A percentile compares a stretch with the other conserved stretches of the same genome.
Conservation (phyloP, 2,329 filamentous ascomycete genomes). For the Clonostachys byssicola region DNA sequence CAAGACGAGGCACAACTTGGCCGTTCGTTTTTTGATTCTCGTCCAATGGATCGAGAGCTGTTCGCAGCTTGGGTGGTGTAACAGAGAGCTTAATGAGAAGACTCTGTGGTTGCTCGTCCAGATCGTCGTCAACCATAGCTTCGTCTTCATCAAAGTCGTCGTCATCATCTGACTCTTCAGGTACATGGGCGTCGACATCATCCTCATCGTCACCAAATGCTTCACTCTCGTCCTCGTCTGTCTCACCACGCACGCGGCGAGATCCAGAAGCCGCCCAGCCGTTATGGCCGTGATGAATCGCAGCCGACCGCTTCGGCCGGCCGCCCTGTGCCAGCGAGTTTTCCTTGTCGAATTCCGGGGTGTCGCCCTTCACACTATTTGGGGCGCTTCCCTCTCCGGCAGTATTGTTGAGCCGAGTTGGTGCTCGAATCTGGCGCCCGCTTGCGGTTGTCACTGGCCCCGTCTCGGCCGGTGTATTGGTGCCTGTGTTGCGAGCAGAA, state of each 20-base stretch:
- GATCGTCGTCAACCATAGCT: conserved; percentile 48
- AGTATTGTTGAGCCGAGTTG: conserved; percentile 62
- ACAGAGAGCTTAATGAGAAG: conserved; percentile 72
- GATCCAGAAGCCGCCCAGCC: conserved; percentile 31
- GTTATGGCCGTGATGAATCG: conserved; percentile 43
- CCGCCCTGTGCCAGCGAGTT: conserved; percentile 37
- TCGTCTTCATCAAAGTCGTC: conserved; percentile 55
- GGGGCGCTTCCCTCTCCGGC: conserved; percentile 36
- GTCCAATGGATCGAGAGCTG: conserved; percentile 13
- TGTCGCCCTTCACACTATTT: conserved; percentile 40
- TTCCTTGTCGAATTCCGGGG: conserved; percentile 30
- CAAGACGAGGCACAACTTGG: too few relatives aligned
- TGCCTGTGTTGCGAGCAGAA: conserved; percentile 70
- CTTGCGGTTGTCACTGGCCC: conserved; percentile 72
- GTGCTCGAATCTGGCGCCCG: conserved; percentile 76
- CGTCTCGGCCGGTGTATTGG: conserved; percentile 67
- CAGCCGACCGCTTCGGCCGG: conserved; percentile 45
- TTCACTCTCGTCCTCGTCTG: conserved; percentile 66
- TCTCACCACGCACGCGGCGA: conserved; percentile 23
- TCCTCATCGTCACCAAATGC: conserved; percentile 74
- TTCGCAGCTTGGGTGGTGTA: conserved; percentile 31
- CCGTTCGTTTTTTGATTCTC: too few relatives aligned
- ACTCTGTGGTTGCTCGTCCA: conserved; percentile 47
- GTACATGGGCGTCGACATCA: conserved; percentile 63
- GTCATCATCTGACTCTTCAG: conserved; percentile 56